Percentiles rank a stretch among this genome's conserved stretches.
Conservation (phyloP, 805 yeast genomes). For the Saccharomycopsis capsularis region DNA sequence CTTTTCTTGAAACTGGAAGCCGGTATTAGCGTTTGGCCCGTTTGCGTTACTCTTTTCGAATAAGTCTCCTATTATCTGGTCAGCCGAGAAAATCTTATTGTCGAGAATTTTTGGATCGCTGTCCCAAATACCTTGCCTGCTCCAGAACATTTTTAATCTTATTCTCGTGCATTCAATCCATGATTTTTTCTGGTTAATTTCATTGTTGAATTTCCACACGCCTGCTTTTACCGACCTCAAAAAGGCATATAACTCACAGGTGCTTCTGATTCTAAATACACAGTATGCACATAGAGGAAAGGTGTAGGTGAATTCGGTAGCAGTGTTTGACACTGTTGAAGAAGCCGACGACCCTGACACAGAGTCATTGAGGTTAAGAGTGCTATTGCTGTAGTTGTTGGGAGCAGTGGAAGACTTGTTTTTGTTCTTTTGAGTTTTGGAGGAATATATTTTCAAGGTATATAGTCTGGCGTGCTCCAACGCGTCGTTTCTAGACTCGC, state of each 20-base stretch:
- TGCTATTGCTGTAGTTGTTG: not conserved
- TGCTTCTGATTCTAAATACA: slow-evolving; percentile 66
- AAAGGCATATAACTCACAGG: slow-evolving; percentile 77
- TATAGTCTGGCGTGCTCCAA: slow-evolving; percentile 76
- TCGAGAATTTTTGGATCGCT: slow-evolving; percentile 30
- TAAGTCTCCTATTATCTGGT: slow-evolving; percentile 5
- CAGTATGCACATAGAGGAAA: slow-evolving; percentile 81
- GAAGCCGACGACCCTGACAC: not conserved
- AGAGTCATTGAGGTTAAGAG: not conserved
- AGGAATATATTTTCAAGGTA: slow-evolving; percentile 45
- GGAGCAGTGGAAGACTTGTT: slow-evolving; percentile 1
- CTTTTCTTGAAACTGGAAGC: slow-evolving; percentile 7
- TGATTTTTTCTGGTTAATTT: slow-evolving; percentile 37
- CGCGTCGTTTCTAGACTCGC: slow-evolving; percentile 63
- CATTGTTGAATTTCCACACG: slow-evolving; percentile 52
- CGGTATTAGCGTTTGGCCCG: not conserved
- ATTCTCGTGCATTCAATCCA: slow-evolving; percentile 51
- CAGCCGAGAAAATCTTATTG: slow-evolving; percentile 26
- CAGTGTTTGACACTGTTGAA: slow-evolving; percentile 3
- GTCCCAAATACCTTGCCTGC: slow-evolving; percentile 77
- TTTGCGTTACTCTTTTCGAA: not conserved
- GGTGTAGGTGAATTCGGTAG: slow-evolving; percentile 31
- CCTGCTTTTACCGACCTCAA: slow-evolving; percentile 53
- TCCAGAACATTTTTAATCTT: slow-evolving; percentile 74
- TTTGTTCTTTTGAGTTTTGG: slow-evolving; percentile 28